These are phyloP conservation scores for Fusarium sp. DNA, from an alignment of 2,329 filamentous ascomycete genomes.

Conservation along the genomic window DNA sequence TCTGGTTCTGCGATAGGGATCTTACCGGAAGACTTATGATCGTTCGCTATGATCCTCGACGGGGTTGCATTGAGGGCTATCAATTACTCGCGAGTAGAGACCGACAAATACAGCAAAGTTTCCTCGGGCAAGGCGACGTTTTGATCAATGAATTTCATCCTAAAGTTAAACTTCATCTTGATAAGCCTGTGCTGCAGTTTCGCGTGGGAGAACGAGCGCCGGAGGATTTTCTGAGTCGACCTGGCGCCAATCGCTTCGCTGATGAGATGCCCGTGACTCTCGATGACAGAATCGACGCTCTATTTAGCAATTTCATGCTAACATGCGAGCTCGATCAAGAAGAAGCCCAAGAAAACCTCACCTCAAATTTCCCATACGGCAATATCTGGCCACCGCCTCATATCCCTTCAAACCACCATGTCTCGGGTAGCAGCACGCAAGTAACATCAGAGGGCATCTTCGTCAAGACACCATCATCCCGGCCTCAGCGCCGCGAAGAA, in stretches of 20 bases:
- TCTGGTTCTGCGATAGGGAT: constrained; percentile 85
- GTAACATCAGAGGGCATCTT: constrained; percentile 36
- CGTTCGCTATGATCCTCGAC: constrained; percentile 76
- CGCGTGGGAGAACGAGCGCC: constrained; percentile 38
- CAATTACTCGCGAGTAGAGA: constrained; percentile 74
- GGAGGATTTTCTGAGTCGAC: constrained; percentile 13
- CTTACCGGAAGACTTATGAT: constrained; percentile 80
- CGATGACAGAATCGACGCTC: constrained; percentile 55
- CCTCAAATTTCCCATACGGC: constrained; percentile 54
- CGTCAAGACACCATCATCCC: constrained; percentile 42
- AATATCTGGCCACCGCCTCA: constrained; percentile 80
- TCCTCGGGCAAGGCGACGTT: constrained; percentile 72
- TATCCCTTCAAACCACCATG: constrained; percentile 71
- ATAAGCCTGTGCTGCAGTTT: constrained; percentile 75
- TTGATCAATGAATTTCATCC: constrained; percentile 80
- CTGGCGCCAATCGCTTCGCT: constrained; percentile 53
- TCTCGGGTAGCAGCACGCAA: constrained; percentile 46
- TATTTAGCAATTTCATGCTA: constrained; percentile 76
- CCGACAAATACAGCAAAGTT: constrained; percentile 65
- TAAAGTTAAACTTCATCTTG: constrained; percentile 74
- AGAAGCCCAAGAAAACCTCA: constrained; percentile 46
- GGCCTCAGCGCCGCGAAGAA: constrained; percentile 63
- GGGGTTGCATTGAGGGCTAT: constrained; percentile 83
- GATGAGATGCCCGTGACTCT: constrained; percentile 64
- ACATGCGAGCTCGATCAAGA: constrained; percentile 60